Evolutionary conservation across 129 eudicot species (phyloP).

Genomic region (Flaveria ramosissima): DNA sequence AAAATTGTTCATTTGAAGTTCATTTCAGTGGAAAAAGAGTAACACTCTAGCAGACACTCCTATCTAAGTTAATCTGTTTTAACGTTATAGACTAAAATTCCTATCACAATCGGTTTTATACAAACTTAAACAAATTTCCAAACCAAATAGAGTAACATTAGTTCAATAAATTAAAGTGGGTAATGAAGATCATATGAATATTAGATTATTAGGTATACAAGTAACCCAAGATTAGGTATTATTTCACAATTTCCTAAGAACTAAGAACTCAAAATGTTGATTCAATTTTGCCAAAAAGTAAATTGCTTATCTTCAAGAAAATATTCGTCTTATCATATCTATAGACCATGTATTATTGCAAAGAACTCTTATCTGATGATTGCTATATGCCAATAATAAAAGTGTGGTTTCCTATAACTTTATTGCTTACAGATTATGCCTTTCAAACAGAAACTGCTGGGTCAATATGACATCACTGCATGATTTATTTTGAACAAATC

Average conservation of each 20-base stretch:
- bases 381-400: neutral
- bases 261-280: too few relatives aligned
- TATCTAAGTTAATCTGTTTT: neutral
- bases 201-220: too few relatives aligned
- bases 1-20: neutral
- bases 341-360: neutral
- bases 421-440: neutral
- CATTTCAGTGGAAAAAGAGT: neutral
- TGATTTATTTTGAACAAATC: neutral
- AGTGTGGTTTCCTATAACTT: neutral
- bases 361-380: neutral
- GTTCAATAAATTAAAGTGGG: neutral
- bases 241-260: too few relatives aligned
- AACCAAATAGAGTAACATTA: neutral
- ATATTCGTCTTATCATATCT: neutral
- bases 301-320: neutral
- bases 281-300: neutral
- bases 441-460: neutral
- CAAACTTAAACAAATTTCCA: neutral
- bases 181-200: too few relatives aligned
- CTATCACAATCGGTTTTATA: neutral
- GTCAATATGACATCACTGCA: neutral
- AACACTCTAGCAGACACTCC: neutral
- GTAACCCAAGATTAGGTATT: too few relatives aligned
- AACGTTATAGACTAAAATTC: neutral